Evolutionary conservation across 371 early-diverging fungal species (phyloP), one percentile per base, ranked within the genome.

Genomic region (Gilbertella persicaria): DNA sequence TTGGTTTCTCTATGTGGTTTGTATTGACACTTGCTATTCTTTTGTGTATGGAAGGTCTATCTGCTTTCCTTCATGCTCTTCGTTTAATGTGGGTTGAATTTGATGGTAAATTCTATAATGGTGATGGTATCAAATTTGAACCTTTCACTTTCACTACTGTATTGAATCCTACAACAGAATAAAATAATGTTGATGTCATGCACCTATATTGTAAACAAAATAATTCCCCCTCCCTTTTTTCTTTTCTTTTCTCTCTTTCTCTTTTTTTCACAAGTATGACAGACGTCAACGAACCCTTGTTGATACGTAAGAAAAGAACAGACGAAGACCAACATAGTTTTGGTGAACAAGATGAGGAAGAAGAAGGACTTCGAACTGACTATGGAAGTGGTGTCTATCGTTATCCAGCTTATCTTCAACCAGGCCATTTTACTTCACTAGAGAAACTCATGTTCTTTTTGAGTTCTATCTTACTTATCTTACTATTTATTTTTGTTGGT

Each of bases 71-170:
- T 65, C 99, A 99, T 75, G 99, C 99, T 1, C 84, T 99, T 29
- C 93, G 99, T 87, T 84, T 99, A 53, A 98, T 99, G 77, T 99
- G 99, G 99, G 97, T 99, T 45, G 99, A 99, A 79, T 99, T 99
- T 77, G 94, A 99, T 71, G 88, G 86, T 74, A 99, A 99, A 79
- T 99, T 99, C 72, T 99, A 98, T 68, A 60, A 59, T 37, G 79
- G 73, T 55, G 75, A 74, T 58, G 79, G 79, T 65, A 46, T 68
- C 54, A 65, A 65, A 7, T 78, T 78, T 54, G 71, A 78, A 49
- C 79, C 79, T 4, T 78, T 78, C 20, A 52, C 75, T 23, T 78
- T 78, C 45, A 41, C 37, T 21, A 58, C 66, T 21, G 54, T 65
- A 16, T 43, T 65, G 52, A 66, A 69, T 10, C 52, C 52, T 43